Percentiles rank a stretch among this genome's conserved stretches.
These are phyloP conservation scores for Ogataea haglerorum DNA, from an alignment of 805 yeast species.

Conservation along the genomic window DNA sequence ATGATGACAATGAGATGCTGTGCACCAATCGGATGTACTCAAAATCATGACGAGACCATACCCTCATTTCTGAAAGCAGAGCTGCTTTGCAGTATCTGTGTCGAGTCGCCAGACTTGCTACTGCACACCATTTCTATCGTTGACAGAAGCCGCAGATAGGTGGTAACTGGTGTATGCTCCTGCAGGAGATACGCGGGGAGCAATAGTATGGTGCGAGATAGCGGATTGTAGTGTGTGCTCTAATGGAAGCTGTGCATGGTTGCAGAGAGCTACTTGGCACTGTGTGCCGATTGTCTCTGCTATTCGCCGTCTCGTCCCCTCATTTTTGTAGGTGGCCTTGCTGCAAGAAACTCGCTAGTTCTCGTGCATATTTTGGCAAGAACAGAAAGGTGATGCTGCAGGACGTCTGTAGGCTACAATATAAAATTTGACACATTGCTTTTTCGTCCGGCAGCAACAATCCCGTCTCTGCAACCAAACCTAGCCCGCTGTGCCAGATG, in stretches of 20 bases:
- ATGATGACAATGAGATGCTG: constrained; percentile 36
- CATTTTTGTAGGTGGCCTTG: neutral
- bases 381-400: neutral
- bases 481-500: too few species aligned
- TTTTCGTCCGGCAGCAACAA: neutral
- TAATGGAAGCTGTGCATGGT: too few species aligned
- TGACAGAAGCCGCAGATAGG: neutral
- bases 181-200: too few species aligned
- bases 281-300: neutral
- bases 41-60: constrained; percentile 30
- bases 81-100: neutral
- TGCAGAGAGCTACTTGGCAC: neutral
- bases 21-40: constrained; percentile 38
- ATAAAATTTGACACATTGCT: neutral
- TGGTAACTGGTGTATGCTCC: neutral
- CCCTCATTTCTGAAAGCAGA: constrained; percentile 23
- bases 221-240: too few species aligned
- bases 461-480: neutral
- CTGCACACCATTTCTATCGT: neutral
- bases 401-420: neutral
- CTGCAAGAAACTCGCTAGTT: neutral
- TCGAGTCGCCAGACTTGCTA: neutral
- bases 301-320: too few species aligned
- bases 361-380: neutral
- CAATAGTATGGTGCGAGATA: too few species aligned